phyloP scores from a whole-genome alignment of 495 filamentous ascomycete species.

The Hypoxylon crocopeplum region DNA sequence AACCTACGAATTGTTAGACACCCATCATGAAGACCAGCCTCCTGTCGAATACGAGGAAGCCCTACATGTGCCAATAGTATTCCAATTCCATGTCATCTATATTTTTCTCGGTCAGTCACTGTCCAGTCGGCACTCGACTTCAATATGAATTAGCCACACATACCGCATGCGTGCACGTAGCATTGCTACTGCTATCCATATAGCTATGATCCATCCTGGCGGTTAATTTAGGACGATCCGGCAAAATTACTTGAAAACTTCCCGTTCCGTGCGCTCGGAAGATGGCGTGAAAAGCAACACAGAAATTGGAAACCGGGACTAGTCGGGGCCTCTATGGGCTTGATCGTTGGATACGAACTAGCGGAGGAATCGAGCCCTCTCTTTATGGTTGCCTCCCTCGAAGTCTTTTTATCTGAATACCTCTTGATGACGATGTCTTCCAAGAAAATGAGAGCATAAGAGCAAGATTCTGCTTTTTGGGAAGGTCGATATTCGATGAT shows the following conservation, averaged over 20 bases:
- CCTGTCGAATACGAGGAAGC: background rate
- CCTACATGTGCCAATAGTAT: conserved; percentile 58
- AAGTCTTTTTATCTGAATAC: too few species aligned
- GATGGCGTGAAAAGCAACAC: conserved; percentile 1
- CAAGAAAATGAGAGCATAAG: conserved; percentile 29
- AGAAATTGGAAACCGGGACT: conserved; percentile 2
- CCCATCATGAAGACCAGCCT: background rate
- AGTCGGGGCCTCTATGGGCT: background rate
- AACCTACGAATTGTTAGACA: conserved; percentile 39
- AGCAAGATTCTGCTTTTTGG: conserved; percentile 32
- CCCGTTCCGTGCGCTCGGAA: conserved; percentile 29
- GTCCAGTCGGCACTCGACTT: conserved; percentile 13
- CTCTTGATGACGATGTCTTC: conserved; percentile 20
- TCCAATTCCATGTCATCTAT: conserved; percentile 68
- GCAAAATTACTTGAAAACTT: conserved; percentile 24
- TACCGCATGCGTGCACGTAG: conserved; percentile 29
- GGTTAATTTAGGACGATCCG: conserved; percentile 28
- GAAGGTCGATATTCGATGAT: conserved; percentile 21
- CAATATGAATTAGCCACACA: conserved; percentile 13
- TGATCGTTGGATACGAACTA: background rate
- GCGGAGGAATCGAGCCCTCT: conserved; percentile 1
- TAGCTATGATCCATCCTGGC: conserved; percentile 27
- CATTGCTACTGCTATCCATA: conserved; percentile 24
- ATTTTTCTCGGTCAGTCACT: conserved; percentile 9
- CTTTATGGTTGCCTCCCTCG: background rate